Evolutionary conservation across 441 rosid species (phyloP), one percentile per base, ranked within the genome.

Genomic region (Eutrema salsugineum): DNA sequence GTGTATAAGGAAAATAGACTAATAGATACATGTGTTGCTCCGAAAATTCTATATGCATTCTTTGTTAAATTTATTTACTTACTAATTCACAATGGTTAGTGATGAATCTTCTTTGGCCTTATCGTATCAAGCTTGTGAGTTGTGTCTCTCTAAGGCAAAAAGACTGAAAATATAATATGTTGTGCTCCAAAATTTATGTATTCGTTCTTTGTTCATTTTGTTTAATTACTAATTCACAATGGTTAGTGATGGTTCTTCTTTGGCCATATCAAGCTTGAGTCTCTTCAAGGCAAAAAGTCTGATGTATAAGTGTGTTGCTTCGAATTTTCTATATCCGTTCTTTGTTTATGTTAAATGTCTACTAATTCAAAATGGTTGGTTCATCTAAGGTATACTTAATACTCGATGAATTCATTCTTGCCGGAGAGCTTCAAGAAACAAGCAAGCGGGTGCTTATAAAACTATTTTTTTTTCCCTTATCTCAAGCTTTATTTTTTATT

Each of bases 401-500:
- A 69, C 97, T 94, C 15, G 99, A 94, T 55, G 98, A 94, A 72
- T 94, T 94, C 87, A 92, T 94, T 81, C 99, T 94, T 77, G 99
- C 97, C 16, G 99, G 99, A 32, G 99, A 94, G 80, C 96, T 94
- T 14, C 98, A 94, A 85, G 99, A 94, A 89, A 94, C 99, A 66
- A 94, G 99, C 91, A 94, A 91, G 80, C 85, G 85, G 94, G 99
- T 92, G 46, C 1, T 16, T 4, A 28, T 17, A 8, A 36, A 38
- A 16, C 15, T 9, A 3, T 47, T 2, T 24, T 11, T 8, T 56
- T 40, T 27, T 5, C 11, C 35, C 35, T 68, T 32, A 8, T 44
- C 46, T 20, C 33, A 1, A 48, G 30, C 6, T 9, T 48, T 15
- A 3, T 24, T 24, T 24, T 6, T 35, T n/a, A n/a, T n/a, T 30